phyloP scores from a whole-genome alignment of 257 asterid genomes.

The Fraxinus americana region DNA sequence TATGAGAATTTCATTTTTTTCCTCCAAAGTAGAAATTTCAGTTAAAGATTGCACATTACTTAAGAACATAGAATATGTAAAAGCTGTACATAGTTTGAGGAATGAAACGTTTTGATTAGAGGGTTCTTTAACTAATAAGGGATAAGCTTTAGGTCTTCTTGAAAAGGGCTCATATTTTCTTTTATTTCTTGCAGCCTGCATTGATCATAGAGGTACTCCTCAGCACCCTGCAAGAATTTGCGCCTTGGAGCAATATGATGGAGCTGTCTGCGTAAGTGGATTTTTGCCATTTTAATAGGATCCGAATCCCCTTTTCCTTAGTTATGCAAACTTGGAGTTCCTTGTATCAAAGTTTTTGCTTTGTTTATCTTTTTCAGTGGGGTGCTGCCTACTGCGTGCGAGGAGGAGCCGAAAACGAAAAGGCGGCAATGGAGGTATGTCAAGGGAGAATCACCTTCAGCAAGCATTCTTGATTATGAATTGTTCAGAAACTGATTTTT shows the following conservation, averaged over 20 bases:
- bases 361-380: constrained; percentile 56
- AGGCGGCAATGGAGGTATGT: constrained; percentile 77
- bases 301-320: neutral
- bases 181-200: constrained; percentile 64
- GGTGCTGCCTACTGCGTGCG: constrained; percentile 87
- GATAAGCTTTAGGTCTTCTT: neutral
- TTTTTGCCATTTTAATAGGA: neutral
- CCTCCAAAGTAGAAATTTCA: too few relatives aligned
- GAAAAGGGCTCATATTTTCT: neutral
- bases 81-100: neutral
- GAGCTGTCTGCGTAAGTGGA: constrained; percentile 73
- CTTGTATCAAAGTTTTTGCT: neutral
- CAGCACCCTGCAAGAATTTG: constrained; percentile 98
- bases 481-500: neutral
- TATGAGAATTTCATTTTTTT: too few relatives aligned
- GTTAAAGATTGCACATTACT: too few relatives aligned
- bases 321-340: constrained; percentile 5
- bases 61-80: neutral
- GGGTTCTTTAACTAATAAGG: neutral
- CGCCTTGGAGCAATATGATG: constrained; percentile 74
- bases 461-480: neutral
- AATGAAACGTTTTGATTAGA: neutral
- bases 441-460: neutral
- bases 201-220: constrained; percentile 94
- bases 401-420: constrained; percentile 78